These are phyloP conservation scores for Gynochthodes officinalis DNA, from an alignment of 257 asterid genomes.

Conservation along the genomic window DNA sequence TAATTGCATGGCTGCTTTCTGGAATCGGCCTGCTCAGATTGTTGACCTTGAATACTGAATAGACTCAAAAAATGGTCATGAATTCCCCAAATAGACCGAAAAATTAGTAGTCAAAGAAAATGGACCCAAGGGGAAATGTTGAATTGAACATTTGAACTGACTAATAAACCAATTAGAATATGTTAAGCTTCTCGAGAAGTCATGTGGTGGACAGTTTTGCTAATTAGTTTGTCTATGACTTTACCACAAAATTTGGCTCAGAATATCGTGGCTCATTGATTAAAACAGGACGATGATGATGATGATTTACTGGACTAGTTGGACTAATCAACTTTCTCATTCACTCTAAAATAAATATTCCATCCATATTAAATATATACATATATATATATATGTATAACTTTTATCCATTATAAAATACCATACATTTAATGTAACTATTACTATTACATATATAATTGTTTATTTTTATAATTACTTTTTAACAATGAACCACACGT, in stretches of 20 bases:
- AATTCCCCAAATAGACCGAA: neutral
- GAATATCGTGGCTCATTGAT: neutral
- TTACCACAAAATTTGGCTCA: neutral
- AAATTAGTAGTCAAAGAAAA: too few species aligned
- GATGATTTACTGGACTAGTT: neutral
- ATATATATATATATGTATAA: too few species aligned
- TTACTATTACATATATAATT: too few species aligned
- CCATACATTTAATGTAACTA: too few species aligned
- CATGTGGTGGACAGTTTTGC: constrained; percentile 1
- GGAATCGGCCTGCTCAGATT: too few species aligned
- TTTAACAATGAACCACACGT: too few species aligned
- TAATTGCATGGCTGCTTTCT: neutral
- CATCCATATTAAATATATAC: too few species aligned
- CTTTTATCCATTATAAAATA: too few species aligned
- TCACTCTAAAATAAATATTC: neutral
- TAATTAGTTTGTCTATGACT: constrained; percentile 1
- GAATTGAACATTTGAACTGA: neutral
- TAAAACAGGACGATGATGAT: neutral
- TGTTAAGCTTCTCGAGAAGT: neutral
- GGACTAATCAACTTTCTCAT: neutral
- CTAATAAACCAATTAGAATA: neutral
- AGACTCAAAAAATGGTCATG: neutral
- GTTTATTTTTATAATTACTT: too few species aligned
- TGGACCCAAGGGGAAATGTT: neutral
- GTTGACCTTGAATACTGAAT: too few species aligned